Evolutionary conservation across 176 grass and related monocot genomes (phyloP).

Genomic region (Musa beccarii): DNA sequence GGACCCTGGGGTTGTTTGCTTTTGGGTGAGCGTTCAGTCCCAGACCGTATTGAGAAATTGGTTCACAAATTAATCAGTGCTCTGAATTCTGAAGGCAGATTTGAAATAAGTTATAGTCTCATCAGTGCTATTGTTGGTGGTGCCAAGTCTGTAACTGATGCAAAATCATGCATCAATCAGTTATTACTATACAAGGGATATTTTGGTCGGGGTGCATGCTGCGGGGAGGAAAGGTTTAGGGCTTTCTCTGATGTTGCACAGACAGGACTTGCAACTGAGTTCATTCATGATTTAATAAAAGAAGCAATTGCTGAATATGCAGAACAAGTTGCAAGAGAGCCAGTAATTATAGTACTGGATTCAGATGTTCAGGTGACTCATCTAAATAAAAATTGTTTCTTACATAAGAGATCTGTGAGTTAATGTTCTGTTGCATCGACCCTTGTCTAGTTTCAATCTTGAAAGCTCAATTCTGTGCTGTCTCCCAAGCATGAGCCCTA

Average conservation of each 20-base stretch:
- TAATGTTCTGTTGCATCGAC: too few relatives aligned
- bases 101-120: slow-evolving; percentile 36
- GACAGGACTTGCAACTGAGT: slow-evolving; percentile 23
- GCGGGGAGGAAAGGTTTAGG: slow-evolving; percentile 50
- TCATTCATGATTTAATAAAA: slow-evolving; percentile 27
- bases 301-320: slow-evolving; percentile 21
- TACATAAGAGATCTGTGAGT: background rate
- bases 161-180: slow-evolving; percentile 55
- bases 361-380: slow-evolving; percentile 57
- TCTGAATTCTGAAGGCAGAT: slow-evolving; percentile 30
- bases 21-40: slow-evolving; percentile 37
- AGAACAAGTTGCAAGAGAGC: slow-evolving; percentile 38
- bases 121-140: slow-evolving; percentile 60
- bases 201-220: slow-evolving; percentile 71
- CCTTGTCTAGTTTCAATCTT: too few relatives aligned
- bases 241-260: slow-evolving; percentile 35
- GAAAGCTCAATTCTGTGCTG: too few relatives aligned
- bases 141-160: slow-evolving; percentile 41
- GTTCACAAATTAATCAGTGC: slow-evolving; percentile 28
- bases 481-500: too few relatives aligned
- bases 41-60: slow-evolving; percentile 32
- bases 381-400: background rate
- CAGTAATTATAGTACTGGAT: slow-evolving; percentile 81
- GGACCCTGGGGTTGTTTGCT: slow-evolving; percentile 89
- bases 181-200: slow-evolving; percentile 55